Evolutionary conservation across 2,329 filamentous ascomycete species (phyloP), one percentile per base, ranked within the genome.

Genomic region (Aspergillus ibericus): DNA sequence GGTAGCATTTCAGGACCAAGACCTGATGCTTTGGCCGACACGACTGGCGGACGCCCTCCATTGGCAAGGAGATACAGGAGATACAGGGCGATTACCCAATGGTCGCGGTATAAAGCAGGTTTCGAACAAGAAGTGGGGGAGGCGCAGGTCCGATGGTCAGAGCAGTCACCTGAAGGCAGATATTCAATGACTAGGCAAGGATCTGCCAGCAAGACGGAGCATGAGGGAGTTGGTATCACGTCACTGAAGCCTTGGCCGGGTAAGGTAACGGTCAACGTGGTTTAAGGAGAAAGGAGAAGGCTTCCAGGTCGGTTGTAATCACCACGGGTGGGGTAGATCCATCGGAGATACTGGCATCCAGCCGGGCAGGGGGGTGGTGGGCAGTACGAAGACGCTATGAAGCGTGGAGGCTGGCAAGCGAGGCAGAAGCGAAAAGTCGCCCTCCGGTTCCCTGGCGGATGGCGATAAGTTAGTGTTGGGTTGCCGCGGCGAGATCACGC

Each of bases 1-100:
- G 95, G 76, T 97, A 99, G 82, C 93, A 98, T 80, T 96, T 97
- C 65, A 97, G 85, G 66, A 97, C 89, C 61, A 98, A 82, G 68
- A 97, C 91, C 83, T 98, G 93, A 80, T 99, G 95, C 82, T 97
- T 98, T 27, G 95, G 93, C 60, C 93, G 91, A 77, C 81, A 83
- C 67, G 81, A 82, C 73, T 87, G 83, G 64, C 84, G 82, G 66
- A 85, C 78, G 61, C 82, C 77, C 70, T 85, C 79, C 81, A 86
- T 86, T 59, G 65, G 56, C 55, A 56, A 58, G 47, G 42, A 52
- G 47, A 44, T 52, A 34, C 46, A 58, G 47, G 42, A 52, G 47
- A 44, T 52, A 34, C 46, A 50, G 29, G 27, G 36, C 36, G 54
- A 48, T 53, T 47, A 36, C 35, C 38, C 53, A 38, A 51, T 61